A percentile compares a stretch with the other conserved stretches of the same genome.
Conservation (phyloP, 371 early-diverging fungal genomes). For the Amoeboaphelidium protococcarum region DNA sequence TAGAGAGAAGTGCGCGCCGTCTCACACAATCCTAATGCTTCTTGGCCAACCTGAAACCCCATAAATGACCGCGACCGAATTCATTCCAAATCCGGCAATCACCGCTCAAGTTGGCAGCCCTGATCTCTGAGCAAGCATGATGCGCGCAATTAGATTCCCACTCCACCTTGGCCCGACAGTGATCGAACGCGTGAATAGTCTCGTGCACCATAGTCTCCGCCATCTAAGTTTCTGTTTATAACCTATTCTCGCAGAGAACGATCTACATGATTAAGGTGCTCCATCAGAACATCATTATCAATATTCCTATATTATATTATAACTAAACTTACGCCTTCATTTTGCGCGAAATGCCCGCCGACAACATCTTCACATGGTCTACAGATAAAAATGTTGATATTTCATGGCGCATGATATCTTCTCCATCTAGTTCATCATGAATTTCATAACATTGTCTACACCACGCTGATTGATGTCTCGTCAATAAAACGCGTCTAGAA, state of each 20-base stretch:
- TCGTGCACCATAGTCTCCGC: conserved; percentile 83
- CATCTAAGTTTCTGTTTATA: conserved; percentile 35
- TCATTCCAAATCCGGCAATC: conserved; percentile 76
- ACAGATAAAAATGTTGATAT: not conserved
- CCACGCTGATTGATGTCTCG: no score
- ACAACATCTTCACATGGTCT: not conserved
- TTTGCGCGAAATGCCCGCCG: not conserved
- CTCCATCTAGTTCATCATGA: not conserved
- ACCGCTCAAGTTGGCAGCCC: conserved; percentile 71
- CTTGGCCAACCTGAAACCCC: conserved; percentile 46
- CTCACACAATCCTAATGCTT: conserved; percentile 68
- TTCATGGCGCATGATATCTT: not conserved
- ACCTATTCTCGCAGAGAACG: conserved; percentile 55
- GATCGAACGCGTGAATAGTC: conserved; percentile 83
- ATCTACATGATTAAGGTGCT: conserved; percentile 11
- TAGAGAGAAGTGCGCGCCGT: conserved; percentile 53
- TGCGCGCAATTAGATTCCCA: conserved; percentile 60
- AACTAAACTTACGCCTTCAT: not conserved
- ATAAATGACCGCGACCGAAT: conserved; percentile 39
- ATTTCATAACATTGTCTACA: not conserved
- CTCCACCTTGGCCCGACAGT: conserved; percentile 46
- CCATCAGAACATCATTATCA: no score
- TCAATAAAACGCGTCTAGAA: no score
- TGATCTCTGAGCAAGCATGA: conserved; percentile 76
- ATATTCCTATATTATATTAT: no score